These are phyloP conservation scores for Saccharomyces jurei DNA, from an alignment of 805 yeast genomes.

Conservation along the genomic window DNA sequence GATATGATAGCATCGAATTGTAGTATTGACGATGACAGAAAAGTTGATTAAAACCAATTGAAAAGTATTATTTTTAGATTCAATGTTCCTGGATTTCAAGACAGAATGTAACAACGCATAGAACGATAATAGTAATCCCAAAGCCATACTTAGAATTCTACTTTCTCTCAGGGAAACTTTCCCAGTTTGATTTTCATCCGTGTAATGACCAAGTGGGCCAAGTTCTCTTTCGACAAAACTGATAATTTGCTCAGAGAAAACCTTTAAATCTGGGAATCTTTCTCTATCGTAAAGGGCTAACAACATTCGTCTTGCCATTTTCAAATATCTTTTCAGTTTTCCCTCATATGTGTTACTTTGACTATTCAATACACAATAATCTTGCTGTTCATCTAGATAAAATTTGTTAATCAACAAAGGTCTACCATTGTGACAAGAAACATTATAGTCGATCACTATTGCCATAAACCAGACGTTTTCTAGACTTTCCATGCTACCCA, in stretches of 20 bases:
- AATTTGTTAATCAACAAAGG: conserved; percentile 11
- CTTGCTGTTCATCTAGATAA: conserved; percentile 4
- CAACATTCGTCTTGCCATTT: conserved; percentile 15
- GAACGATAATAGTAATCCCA: conserved; percentile 5
- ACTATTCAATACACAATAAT: background rate
- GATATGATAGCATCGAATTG: background rate
- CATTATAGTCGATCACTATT: conserved; percentile 17
- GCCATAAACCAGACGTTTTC: conserved; percentile 25
- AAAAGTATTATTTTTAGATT: background rate
- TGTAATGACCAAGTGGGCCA: conserved; percentile 8
- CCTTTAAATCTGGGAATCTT: conserved; percentile 9
- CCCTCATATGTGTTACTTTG: conserved; percentile 5
- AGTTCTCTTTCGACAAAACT: conserved; percentile 7
- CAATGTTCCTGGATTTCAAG: background rate
- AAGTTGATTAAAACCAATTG: background rate
- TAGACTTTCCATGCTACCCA: conserved; percentile 17
- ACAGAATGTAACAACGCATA: conserved; percentile 1
- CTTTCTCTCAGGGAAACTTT: conserved; percentile 1
- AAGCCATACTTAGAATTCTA: conserved; percentile 2
- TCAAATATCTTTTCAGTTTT: conserved; percentile 10
- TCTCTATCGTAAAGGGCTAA: conserved; percentile 4
- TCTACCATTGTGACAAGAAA: conserved; percentile 21
- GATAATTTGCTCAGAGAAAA: conserved; percentile 3
- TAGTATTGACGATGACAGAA: background rate
- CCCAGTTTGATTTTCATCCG: conserved; percentile 2